A percentile compares a stretch with the other conserved stretches of the same genome.
Conservation (phyloP, 176 grass and related monocot species). For the Urochloa ruziziensis region DNA sequence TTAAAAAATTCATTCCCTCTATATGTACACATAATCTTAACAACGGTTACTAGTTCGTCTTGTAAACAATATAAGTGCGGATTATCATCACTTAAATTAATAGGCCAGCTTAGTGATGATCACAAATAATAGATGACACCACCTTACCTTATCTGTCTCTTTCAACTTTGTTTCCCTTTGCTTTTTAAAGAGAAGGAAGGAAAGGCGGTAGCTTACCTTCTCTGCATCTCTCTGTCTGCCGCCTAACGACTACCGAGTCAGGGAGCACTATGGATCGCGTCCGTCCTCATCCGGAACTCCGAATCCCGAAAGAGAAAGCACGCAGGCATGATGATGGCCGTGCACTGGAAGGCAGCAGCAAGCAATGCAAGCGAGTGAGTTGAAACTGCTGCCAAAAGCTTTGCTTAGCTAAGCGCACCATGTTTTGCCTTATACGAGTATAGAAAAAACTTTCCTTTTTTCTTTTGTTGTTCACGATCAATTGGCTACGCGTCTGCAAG, state of each 20-base stretch:
- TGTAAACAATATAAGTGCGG: not conserved
- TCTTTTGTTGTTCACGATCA: not conserved
- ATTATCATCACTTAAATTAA: not conserved
- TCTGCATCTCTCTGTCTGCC: not conserved
- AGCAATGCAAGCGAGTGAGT: not conserved
- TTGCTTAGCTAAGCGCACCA: constrained; percentile 25
- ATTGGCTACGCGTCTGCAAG: not conserved
- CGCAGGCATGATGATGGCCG: not conserved
- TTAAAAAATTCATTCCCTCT: not conserved
- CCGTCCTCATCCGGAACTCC: constrained; percentile 35
- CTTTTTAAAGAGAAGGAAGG: constrained; percentile 17
- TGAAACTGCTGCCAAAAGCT: constrained; percentile 26
- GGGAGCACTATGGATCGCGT: constrained; percentile 17
- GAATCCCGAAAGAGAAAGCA: constrained; percentile 20
- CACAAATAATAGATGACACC: not conserved
- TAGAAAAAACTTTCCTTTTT: too few species aligned
- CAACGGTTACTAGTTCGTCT: not conserved
- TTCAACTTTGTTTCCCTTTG: not conserved
- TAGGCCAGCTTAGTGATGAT: not conserved
- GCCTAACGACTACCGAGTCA: constrained; percentile 18
- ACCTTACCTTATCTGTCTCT: too few species aligned
- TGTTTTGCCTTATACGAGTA: not conserved
- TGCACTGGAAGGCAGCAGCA: not conserved
- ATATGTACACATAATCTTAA: not conserved
- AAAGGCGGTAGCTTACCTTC: not conserved